These are phyloP conservation scores for Neonectria punicea DNA, from an alignment of 2,329 filamentous ascomycete genomes.

Conservation along the genomic window DNA sequence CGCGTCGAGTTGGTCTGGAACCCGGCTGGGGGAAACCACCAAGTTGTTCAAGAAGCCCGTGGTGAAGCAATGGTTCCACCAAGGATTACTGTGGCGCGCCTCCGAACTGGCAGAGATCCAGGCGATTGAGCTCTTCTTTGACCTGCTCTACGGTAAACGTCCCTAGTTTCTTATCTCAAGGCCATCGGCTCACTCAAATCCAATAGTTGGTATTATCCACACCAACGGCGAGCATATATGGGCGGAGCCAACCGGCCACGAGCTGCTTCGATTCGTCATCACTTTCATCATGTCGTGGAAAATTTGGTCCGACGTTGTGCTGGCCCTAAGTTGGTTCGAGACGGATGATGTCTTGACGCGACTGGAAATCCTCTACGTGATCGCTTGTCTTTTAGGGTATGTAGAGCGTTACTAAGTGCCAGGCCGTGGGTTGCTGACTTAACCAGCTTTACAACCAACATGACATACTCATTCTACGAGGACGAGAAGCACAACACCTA, in stretches of 20 bases:
- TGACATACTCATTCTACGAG: conserved; percentile 64
- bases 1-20: conserved; percentile 28
- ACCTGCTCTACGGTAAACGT: conserved; percentile 63
- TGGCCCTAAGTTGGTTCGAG: conserved; percentile 71
- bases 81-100: conserved; percentile 71
- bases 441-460: conserved; percentile 68
- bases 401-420: not conserved
- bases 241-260: conserved; percentile 63
- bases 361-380: conserved; percentile 67
- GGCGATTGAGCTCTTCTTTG: conserved; percentile 72
- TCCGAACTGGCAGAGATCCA: conserved; percentile 68
- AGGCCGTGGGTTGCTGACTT: not conserved
- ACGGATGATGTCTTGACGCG: conserved; percentile 69
- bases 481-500: conserved; percentile 60
- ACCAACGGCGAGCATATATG: conserved; percentile 70
- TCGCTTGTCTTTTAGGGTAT: conserved; percentile 68
- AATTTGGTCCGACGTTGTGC: conserved; percentile 69
- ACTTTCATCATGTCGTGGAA: conserved; percentile 73
- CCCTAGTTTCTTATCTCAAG: not conserved
- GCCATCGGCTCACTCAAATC: not conserved
- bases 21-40: conserved; percentile 55
- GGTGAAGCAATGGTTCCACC: conserved; percentile 73
- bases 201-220: conserved; percentile 68
- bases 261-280: conserved; percentile 68
- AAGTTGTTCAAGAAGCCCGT: conserved; percentile 69